Base-by-base conservation (phyloP, 2,329 filamentous ascomycete genomes). In the Xylogone sp. region DNA sequence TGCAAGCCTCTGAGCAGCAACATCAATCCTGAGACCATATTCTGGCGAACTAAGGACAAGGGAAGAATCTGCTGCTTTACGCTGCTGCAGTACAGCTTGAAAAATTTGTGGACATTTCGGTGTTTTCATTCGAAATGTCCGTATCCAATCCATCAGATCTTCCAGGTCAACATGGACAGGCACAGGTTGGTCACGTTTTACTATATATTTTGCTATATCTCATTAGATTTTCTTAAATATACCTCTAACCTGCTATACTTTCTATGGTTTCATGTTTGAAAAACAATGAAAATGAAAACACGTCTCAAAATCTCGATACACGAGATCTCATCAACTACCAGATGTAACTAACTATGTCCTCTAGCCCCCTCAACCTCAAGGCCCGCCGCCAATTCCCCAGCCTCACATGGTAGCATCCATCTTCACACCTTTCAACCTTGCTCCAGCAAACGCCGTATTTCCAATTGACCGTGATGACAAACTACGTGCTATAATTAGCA, bases 401-500 rank as follows among this genome's bases (percentile, higher is more conserved):
- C 42, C 31, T 24, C 19, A 21, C 45, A 39, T 51, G 13, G 24
- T 48, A 34, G 31, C 51, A 16, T 56, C 59, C 12, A 62, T 65
- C 52, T 64, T 65, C 48, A 46, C 51, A n/a, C 57, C 60, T 3
- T 65, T 62, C 52, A 29, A 39, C n/a, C 45, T 1, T 56, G 59
- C 20, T 50, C 60, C 22, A 50, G 51, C 20, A 16, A 42, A 9
- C 13, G 21, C 12, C 42, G 43, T 2, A 45, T 31, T 7, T 46
- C 56, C n/a, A 34, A 16, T 50, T 3, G 29, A 52, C 4, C 46
- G 19, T 10, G 46, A 48, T 13, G 45, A 58, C 21, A 57, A 58
- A 27, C 43, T 62, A 3, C 45, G 50, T 10, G 52, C 48, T n/a
- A 61, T 57, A n/a, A 27, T 64, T 13, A 43, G 57, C 12, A 57